Base-by-base conservation (phyloP, 495 filamentous ascomycete species). In the Trichoderma orchidacearum region DNA sequence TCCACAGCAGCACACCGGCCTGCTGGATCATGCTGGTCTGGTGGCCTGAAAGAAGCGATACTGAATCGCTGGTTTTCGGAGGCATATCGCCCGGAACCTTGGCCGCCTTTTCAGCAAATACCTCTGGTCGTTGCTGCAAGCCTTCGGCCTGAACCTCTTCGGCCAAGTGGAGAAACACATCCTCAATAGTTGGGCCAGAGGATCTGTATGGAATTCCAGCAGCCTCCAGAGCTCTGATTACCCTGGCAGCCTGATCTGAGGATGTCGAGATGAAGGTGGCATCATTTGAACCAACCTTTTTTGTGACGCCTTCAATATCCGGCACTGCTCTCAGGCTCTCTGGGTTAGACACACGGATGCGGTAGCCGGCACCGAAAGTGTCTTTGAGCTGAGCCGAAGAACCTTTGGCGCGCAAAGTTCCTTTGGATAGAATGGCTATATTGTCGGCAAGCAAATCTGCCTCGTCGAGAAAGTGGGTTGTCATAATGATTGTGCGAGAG, bases 401-500 rank as follows among this genome's bases (percentile, higher is more conserved):
- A n/a, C 84, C 84, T 61, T 84, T 63, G 7, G 79, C 81, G 53
- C 80, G 79, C 15, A 87, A 67, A 5, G 69, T 74, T 1, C 84
- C 84, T 61, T 81, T 84, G 12, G 80, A 84, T 11, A 87, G 70
- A 41, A 87, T 85, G 0, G 80, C 84, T 50, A 87, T 86, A 30
- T 85, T 76, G 64, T 87, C 84, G 1, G 84, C 80, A 4, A 87
- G 69, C 7, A 86, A 64, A 60, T 85, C 83, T 3, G 82, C 84
- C 63, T 87, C 84, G 59, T 86, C 84, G 18, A 87, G 72, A 62
- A 85, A 87, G 60, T 87, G 87, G 0, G 87, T 90, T 0, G 87
- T 90, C 32, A 90, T 67, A 18, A 92, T 76, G 51, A 89, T 85
- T 0, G 85, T 86, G 56, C 87, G 69, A 27, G 69, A 72, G 13